Conservation (phyloP, 176 grass and related monocot genomes). For the Phoenix roebelenii region DNA sequence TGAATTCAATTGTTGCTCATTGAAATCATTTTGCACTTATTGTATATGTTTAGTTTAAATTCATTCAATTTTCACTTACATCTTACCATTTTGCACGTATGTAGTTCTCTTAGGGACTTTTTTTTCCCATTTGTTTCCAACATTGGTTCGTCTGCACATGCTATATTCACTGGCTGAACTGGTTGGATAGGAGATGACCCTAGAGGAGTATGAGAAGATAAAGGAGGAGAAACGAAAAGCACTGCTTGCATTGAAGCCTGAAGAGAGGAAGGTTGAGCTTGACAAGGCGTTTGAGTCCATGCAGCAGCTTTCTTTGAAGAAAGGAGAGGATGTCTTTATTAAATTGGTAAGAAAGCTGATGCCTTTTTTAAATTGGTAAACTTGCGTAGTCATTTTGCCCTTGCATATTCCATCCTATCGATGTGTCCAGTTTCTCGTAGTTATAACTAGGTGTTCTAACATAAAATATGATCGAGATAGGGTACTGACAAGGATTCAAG, state of each 20-base stretch:
- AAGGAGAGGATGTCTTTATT: conserved; percentile 61
- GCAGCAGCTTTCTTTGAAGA: conserved; percentile 64
- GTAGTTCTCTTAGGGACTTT: too few species aligned
- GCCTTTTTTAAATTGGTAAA: conserved; percentile 87
- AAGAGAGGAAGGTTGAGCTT: conserved; percentile 77
- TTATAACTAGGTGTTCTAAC: background rate
- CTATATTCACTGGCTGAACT: background rate
- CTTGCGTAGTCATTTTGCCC: background rate
- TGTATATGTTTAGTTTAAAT: too few species aligned
- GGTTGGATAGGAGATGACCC: conserved; percentile 64
- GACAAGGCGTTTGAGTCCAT: conserved; percentile 87
- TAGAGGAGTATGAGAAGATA: conserved; percentile 88
- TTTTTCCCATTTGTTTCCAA: too few species aligned
- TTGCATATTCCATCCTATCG: background rate
- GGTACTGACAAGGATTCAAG: conserved; percentile 65
- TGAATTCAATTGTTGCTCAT: too few species aligned
- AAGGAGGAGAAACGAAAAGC: conserved; percentile 74
- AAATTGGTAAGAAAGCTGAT: conserved; percentile 42
- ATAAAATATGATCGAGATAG: conserved; percentile 18
- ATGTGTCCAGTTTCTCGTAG: background rate
- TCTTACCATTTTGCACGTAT: too few species aligned
- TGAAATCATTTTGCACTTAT: too few species aligned
- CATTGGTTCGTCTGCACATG: too few species aligned
- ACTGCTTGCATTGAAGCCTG: conserved; percentile 47
- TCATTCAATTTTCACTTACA: too few species aligned